Evolutionary conservation across 768 basidiomycete genomes (phyloP), one percentile per base, ranked within the genome.

Genomic region (Auricularia sp.): DNA sequence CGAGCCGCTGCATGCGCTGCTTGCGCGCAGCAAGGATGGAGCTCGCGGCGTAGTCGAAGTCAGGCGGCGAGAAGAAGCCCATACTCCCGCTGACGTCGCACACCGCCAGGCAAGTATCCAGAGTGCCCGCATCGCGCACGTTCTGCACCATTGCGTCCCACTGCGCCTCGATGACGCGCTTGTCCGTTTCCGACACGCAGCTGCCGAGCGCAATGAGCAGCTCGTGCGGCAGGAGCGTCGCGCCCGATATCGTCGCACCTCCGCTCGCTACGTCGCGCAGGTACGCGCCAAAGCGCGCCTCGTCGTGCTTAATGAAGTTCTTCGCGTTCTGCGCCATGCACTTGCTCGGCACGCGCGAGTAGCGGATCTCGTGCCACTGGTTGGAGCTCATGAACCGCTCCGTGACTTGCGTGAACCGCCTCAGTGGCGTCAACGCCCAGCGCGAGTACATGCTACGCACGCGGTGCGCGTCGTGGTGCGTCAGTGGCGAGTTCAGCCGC

Each of bases 61-160:
- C 29, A 18, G 64, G 0, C 33, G 72, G 66, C 1, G 33, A 1
- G 66, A 16, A 2, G 24, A 75, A 68, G 1, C 85, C 86, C 89
- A 90, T 90, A 8, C 85, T 87, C 0, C 85, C 88, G 0, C 86
- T 89, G 18, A 90, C 87, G 69, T 90, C 89, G 72, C 87, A 89
- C 34, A 90, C 69, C 0, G 88, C 88, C 33, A 91, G 70, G 10
- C 81, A 78, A 67, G 85, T 88, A 1, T 85, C 82, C 45, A 91
- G 69, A n/a, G 73, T 71, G 1, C 86, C 85, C 0, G 80, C 75
- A 36, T 83, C 81, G n/a, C 78, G 77, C 3, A 89, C 74, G 4
- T 77, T 77, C 18, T 77, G 73, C 39, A 90, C 74, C 54, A 90
- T 76, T 0, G 84, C 76, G 64, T 80, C 79, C 89, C 88, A 90